Base-by-base conservation (phyloP, 352 stramenopile genomes). In the Halophytophthora batemanensis region DNA sequence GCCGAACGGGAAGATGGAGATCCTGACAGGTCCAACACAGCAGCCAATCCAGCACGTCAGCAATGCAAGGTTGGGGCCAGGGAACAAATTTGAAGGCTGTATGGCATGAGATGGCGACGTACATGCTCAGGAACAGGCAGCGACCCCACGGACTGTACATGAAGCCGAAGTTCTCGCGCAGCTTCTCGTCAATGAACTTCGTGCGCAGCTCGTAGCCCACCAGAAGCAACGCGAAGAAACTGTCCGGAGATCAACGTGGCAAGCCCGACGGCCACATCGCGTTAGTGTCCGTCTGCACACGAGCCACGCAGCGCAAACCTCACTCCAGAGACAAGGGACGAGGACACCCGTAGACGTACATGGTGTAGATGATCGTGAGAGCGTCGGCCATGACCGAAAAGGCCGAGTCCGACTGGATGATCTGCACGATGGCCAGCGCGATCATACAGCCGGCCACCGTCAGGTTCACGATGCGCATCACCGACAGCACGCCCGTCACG, bases 111-210 rank as follows among this genome's bases (percentile, higher is more conserved):
- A 31, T 31, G 4, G 11, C 3, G 17, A 74, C 73, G 52, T 69
- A 91, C 83, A 94, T 94, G 77, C 71, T 82, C 51, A 94, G 40
- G 59, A 94, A 94, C 14, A 94, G 69, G 59, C 83, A 94, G 44
- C 83, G 81, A 11, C 83, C 83, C 81, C 82, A 94, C 6, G 83
- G 82, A 45, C 78, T 94, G 74, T 94, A 94, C 80, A 94, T 91
- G 74, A 94, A 94, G 25, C 83, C 83, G 36, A 90, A 94, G 70
- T 78, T 90, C 33, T 74, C 73, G 43, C 83, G 83, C 38, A 94
- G 56, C 22, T 87, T 59, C 28, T 73, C 56, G 55, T 94, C 83
- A 31, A 91, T 69, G 47, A 62, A 64, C 42, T 75, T 61, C 18
- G 83, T 91, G 38, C 83, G 83, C 14, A 91, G 68, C 69, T 94